Evolutionary conservation across 2,329 filamentous ascomycete genomes (phyloP), one percentile per base, ranked within the genome.

Genomic region (Ophiobolus disseminans): DNA sequence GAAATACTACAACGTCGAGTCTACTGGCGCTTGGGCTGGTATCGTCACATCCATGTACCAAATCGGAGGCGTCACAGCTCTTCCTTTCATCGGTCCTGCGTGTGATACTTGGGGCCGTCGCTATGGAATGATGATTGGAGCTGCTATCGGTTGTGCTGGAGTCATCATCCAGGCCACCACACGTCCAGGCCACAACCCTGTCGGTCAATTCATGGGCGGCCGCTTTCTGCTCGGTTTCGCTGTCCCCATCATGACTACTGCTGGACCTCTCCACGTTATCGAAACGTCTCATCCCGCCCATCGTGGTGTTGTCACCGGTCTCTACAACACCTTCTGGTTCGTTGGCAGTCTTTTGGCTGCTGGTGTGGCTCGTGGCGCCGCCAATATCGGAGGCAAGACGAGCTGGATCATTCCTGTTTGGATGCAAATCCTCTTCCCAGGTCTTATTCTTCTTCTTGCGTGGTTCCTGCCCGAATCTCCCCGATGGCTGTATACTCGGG

Each of bases 231-330:
- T 85, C 4, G 83, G 83, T 49, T 84, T 85, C 50, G 84, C 83
- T 34, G 81, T 83, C 20, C 76, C 79, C 2, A 81, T 86, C 48
- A 78, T 80, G 11, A 76, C 78, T 5, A 76, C 80, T 4, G 82
- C 82, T 6, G 83, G 80, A 2, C 84, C 84, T 1, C 77, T 82
- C 22, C 85, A 85, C 58, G 80, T 81, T 14, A 78, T 83, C 32
- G 85, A 87, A 65, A 75, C 84, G 20, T 77, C 82, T 3, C 84
- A 86, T 57, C 84, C 84, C 1, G 78, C 80, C 2, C 82, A 81
- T 63, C 78, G 85, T 52, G 82, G 81, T 28, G 60, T 73, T 10
- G 68, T 76, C 49, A 76, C 75, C 5, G 75, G 68, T 23, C 56
- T 74, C 13, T 77, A 75, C 58, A 76, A 77, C 52, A 74, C 73